Evolutionary conservation across 306 rosid genomes (phyloP), one percentile per base, ranked within the genome.

Genomic region (Macrotyloma uniflorum): DNA sequence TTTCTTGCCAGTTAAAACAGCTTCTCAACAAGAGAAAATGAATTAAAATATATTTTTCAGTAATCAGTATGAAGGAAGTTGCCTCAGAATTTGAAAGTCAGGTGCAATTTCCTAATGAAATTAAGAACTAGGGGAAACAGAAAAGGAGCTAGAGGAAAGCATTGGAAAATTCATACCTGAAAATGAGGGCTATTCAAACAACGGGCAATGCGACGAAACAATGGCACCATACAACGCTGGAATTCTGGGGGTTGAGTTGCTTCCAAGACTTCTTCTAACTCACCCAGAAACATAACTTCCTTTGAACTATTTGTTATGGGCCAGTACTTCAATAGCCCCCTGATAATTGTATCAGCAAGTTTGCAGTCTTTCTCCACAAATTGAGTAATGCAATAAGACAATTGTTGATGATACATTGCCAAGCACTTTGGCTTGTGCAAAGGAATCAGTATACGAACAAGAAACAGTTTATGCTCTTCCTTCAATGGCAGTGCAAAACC

Each of bases 251-350:
- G 89, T 73, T 90, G 96, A 85, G 93, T 92, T 51, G 92, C 89
- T 85, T 90, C 97, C 58, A 92, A 73, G 68, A 92, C 86, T 85
- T 92, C 97, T 84, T 92, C 96, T 83, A 92, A 80, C 80, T 92
- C 97, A 79, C 91, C 64, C 15, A 92, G 81, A 85, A 92, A 90
- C 93, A 90, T 87, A 38, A 90, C 97, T 86, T 92, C 97, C 86
- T 92, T 92, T 3, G 91, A 75, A 77, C 96, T 92, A 80, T 89
- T 92, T 50, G 97, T 92, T 81, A 92, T 83, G 0, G 97, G 97
- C 97, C 97, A 92, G 86, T 90, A 92, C 90, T 92, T 92, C 81
- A 90, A 71, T 28, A 92, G 85, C 71, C 97, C 93, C 88, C 96
- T 84, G 61, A 90, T 89, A 62, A 92, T 88, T 26, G 93, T 86